These are phyloP conservation scores for Sarocladium brachiariae DNA, from an alignment of 2,329 filamentous ascomycete species.

Conservation along the genomic window DNA sequence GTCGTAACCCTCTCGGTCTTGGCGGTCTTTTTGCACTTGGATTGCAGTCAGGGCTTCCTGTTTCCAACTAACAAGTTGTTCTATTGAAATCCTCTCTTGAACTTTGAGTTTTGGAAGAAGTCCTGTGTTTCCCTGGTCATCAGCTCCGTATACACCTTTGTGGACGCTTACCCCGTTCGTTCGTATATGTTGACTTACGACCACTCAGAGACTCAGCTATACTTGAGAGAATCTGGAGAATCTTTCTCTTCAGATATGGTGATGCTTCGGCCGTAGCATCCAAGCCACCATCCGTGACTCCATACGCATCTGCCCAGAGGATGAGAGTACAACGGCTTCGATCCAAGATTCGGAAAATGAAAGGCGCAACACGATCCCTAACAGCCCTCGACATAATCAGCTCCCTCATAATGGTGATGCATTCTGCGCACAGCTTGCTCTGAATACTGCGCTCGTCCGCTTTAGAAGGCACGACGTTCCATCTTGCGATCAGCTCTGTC, in stretches of 20 bases:
- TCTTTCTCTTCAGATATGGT: neutral
- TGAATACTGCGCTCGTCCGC: neutral
- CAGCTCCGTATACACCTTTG: too few species aligned
- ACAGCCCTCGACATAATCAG: neutral
- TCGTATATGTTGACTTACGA: neutral
- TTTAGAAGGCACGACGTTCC: neutral
- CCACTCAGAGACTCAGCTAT: neutral
- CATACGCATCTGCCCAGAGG: neutral
- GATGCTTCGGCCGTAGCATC: neutral
- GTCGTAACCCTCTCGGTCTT: neutral
- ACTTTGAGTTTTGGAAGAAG: neutral
- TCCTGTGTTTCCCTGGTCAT: neutral
- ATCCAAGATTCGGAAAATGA: neutral
- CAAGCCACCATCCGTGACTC: neutral
- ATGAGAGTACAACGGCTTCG: neutral
- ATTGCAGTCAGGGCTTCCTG: neutral
- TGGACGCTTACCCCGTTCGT: too few species aligned
- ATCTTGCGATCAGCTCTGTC: neutral
- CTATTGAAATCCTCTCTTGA: neutral
- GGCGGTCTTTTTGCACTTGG: neutral
- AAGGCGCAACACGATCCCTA: neutral
- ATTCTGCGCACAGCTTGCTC: neutral
- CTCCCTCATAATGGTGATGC: neutral
- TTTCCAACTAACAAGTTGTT: neutral
- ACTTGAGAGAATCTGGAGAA: neutral